Evolutionary conservation across 2,329 filamentous ascomycete genomes (phyloP).

Genomic region (Phaeosphaeria sp.): DNA sequence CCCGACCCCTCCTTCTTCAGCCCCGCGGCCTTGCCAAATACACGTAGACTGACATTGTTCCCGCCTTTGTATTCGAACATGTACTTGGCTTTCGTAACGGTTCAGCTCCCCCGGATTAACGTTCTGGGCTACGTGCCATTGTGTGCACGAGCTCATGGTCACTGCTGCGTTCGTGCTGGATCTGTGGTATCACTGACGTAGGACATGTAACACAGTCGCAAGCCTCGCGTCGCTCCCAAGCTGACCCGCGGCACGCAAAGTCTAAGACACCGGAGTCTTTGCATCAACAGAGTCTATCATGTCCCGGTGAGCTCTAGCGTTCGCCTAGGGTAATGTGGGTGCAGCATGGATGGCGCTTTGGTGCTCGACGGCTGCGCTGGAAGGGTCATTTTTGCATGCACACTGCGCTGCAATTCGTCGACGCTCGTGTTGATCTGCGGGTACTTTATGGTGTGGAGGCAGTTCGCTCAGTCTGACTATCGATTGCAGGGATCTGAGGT

Average conservation of each 20-base stretch:
- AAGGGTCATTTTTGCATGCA: background rate
- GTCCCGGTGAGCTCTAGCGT: conserved; percentile 14
- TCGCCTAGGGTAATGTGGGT: conserved; percentile 11
- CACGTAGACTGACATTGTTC: conserved; percentile 12
- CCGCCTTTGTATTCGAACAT: conserved; percentile 22
- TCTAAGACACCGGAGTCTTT: conserved; percentile 10
- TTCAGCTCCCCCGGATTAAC: background rate
- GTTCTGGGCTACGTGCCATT: background rate
- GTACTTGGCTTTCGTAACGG: conserved; percentile 17
- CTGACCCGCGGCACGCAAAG: conserved; percentile 12
- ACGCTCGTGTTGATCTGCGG: conserved; percentile 12
- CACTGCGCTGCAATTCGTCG: conserved; percentile 13
- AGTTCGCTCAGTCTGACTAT: conserved; percentile 19
- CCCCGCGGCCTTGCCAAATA: conserved; percentile 20
- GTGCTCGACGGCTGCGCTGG: conserved; percentile 10
- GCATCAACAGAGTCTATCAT: conserved; percentile 8
- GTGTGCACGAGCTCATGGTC: background rate
- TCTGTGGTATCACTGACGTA: conserved; percentile 1
- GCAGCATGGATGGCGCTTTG: conserved; percentile 7
- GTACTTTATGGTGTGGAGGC: conserved; percentile 18
- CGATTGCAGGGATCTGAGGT: conserved; percentile 13
- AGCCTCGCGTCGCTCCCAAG: conserved; percentile 6
- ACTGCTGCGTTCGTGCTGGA: background rate
- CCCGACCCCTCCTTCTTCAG: conserved; percentile 30
- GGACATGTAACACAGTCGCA: conserved; percentile 4